A percentile compares a stretch with the other conserved stretches of the same genome.
phyloP scores from a whole-genome alignment of 306 rosid genomes.

The Fagus crenata region DNA sequence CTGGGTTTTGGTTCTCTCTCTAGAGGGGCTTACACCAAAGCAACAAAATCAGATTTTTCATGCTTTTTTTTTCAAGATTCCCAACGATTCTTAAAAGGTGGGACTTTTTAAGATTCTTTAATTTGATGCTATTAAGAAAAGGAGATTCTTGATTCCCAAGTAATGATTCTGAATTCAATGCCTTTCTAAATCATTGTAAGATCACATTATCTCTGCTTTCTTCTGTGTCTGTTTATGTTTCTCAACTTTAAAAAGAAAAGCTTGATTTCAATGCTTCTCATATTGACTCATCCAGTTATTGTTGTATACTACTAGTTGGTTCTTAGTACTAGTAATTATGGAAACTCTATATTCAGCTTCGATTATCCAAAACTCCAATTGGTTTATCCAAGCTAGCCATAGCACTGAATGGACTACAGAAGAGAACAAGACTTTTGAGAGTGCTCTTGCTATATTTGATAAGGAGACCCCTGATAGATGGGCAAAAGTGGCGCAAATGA shows the following conservation, averaged over 20 bases:
- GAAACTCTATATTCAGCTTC: conserved; percentile 58
- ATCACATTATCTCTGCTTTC: conserved; percentile 25
- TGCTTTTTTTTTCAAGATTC: conserved; percentile 49
- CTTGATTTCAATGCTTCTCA: conserved; percentile 15
- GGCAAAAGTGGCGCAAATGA: conserved; percentile 70
- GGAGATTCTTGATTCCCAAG: conserved; percentile 62
- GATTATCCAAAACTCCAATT: conserved; percentile 39
- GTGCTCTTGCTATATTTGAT: conserved; percentile 80
- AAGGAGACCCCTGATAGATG: conserved; percentile 81
- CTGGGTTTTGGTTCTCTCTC: not conserved
- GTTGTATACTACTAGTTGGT: not conserved
- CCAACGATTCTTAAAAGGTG: conserved; percentile 72
- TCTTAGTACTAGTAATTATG: conserved; percentile 43
- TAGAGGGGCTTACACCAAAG: not conserved
- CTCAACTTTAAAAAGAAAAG: conserved; percentile 8
- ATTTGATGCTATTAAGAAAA: conserved; percentile 46
- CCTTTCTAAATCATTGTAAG: conserved; percentile 44
- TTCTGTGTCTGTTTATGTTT: conserved; percentile 7
- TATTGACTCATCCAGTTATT: conserved; percentile 21
- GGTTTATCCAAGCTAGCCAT: conserved; percentile 49
- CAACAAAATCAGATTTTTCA: conserved; percentile 19
- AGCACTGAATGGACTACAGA: conserved; percentile 77
- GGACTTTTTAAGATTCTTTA: conserved; percentile 61
- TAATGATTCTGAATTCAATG: conserved; percentile 52
- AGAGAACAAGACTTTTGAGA: conserved; percentile 87